A percentile compares a stretch with the other conserved stretches of the same genome.
These are phyloP conservation scores for Claviceps africana DNA, from an alignment of 2,329 filamentous ascomycete species.

Conservation along the genomic window DNA sequence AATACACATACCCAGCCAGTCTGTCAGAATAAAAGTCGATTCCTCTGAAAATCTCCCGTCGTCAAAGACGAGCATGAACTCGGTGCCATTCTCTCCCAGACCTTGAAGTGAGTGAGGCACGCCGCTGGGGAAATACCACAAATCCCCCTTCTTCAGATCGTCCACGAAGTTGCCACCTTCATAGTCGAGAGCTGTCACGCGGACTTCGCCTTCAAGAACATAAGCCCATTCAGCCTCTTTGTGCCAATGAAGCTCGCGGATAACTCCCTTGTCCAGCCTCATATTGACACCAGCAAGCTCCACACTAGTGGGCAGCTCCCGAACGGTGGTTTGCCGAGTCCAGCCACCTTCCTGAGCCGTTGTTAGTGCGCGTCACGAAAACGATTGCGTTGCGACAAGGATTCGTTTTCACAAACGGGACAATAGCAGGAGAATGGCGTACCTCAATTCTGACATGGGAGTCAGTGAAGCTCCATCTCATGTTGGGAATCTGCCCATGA, in stretches of 20 bases:
- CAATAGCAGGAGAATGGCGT: conserved; percentile 8
- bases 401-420: too few relatives aligned
- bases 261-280: conserved; percentile 58
- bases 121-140: conserved; percentile 72
- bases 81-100: conserved; percentile 45
- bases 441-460: conserved; percentile 51
- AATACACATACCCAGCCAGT: conserved; percentile 48
- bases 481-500: conserved; percentile 54
- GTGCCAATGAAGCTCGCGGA: conserved; percentile 70
- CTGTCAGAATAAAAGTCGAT: conserved; percentile 59
- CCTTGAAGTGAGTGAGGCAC: conserved; percentile 68
- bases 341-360: conserved; percentile 52
- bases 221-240: conserved; percentile 70
- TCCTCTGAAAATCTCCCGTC: conserved; percentile 40
- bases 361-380: conserved; percentile 2
- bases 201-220: conserved; percentile 54
- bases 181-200: conserved; percentile 59
- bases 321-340: conserved; percentile 59
- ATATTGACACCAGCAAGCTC: conserved; percentile 68
- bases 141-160: conserved; percentile 59
- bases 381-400: neutral
- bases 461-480: conserved; percentile 58
- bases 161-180: conserved; percentile 67
- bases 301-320: conserved; percentile 49
- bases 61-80: conserved; percentile 36